A percentile compares a stretch with the other conserved stretches of the same genome.
These are phyloP conservation scores for Cordyceps javanica DNA, from an alignment of 2,329 filamentous ascomycete genomes.

Conservation along the genomic window DNA sequence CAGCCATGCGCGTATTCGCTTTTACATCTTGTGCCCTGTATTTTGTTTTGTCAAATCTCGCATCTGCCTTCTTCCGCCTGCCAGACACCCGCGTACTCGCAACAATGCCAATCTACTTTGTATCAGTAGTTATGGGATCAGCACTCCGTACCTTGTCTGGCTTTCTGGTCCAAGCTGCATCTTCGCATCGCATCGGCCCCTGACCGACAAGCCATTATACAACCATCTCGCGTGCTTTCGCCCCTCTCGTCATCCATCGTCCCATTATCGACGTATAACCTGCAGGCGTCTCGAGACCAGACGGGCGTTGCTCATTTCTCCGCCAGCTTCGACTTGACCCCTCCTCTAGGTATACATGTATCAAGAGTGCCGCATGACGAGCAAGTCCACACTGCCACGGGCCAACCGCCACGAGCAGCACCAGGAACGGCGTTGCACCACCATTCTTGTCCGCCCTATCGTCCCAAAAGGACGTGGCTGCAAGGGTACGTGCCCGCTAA, in stretches of 20 bases:
- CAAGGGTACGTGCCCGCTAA: too few species aligned
- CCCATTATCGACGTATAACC: not conserved
- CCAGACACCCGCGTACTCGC: too few species aligned
- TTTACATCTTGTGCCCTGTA: too few species aligned
- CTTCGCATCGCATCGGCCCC: not conserved
- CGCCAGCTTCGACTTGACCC: not conserved
- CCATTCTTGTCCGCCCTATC: not conserved
- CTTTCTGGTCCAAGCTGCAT: not conserved
- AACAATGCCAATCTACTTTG: too few species aligned
- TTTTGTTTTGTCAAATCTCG: too few species aligned
- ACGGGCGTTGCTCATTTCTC: not conserved
- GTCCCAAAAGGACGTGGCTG: not conserved
- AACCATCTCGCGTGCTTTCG: not conserved
- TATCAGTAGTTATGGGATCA: too few species aligned
- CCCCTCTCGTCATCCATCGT: not conserved
- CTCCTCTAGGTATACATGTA: not conserved
- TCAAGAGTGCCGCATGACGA: not conserved
- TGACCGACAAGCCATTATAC: not conserved
- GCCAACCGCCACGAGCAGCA: not conserved
- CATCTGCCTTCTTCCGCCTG: too few species aligned
- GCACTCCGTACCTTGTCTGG: too few species aligned
- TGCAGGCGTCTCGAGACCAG: not conserved
- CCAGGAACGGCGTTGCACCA: not conserved
- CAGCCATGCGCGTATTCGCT: constrained; percentile 9
- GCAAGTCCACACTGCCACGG: not conserved